These are phyloP conservation scores for Malassezia yamatoensis DNA, from an alignment of 1,284 basidiomycete genomes.

Conservation along the genomic window DNA sequence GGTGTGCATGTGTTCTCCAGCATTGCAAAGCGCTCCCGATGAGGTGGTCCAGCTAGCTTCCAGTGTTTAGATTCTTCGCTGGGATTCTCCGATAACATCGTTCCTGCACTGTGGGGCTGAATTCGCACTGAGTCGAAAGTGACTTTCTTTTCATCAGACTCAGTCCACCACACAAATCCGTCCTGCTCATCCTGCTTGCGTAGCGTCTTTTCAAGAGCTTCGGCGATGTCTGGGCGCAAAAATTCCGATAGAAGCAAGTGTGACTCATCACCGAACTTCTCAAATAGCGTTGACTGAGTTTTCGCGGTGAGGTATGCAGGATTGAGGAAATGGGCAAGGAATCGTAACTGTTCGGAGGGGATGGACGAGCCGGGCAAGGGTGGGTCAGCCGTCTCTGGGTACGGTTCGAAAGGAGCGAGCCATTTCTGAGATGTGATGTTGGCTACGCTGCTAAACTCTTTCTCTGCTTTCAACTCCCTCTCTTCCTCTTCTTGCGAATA, in stretches of 20 bases:
- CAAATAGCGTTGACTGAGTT: constrained; percentile 68
- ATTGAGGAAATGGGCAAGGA: constrained; percentile 62
- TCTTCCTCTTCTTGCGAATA: constrained; percentile 58
- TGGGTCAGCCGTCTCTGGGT: constrained; percentile 16
- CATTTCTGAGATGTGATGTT: constrained; percentile 59
- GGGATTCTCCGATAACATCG: constrained; percentile 12
- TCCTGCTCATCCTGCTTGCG: constrained; percentile 58
- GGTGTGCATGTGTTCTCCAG: constrained; percentile 37
- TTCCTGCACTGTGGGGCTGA: constrained; percentile 31
- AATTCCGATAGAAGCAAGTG: constrained; percentile 59
- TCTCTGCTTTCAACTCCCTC: constrained; percentile 33
- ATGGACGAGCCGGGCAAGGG: constrained; percentile 40
- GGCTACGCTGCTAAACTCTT: constrained; percentile 35
- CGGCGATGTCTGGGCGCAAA: constrained; percentile 34
- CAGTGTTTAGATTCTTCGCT: constrained; percentile 51
- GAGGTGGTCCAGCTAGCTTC: constrained; percentile 73
- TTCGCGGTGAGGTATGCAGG: constrained; percentile 76
- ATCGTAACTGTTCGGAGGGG: constrained; percentile 28
- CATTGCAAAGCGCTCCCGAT: constrained; percentile 81
- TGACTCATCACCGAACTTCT: constrained; percentile 76
- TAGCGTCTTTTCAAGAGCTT: constrained; percentile 31
- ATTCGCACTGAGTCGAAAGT: constrained; percentile 20
- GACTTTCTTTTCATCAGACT: constrained; percentile 18
- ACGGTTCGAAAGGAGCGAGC: constrained; percentile 56
- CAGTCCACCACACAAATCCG: constrained; percentile 41